Percentiles rank a stretch among this genome's conserved stretches.
These are phyloP conservation scores for Mycosphaerelloides madeirae DNA, from an alignment of 2,329 filamentous ascomycete species.

Conservation along the genomic window DNA sequence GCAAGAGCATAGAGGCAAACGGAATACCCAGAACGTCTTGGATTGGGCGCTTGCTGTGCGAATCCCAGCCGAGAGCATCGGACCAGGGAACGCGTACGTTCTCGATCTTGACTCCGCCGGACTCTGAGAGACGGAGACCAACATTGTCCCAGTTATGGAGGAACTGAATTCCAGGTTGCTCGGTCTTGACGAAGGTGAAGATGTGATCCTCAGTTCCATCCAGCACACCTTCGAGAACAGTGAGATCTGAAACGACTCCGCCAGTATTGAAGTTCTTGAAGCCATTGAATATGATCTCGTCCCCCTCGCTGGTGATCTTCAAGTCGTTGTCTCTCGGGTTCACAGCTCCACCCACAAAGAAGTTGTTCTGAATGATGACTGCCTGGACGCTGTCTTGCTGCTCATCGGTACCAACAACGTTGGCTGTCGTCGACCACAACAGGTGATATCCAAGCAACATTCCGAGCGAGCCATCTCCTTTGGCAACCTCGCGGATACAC, in stretches of 20 bases:
- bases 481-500: slow-evolving; percentile 58
- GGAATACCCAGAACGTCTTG: slow-evolving; percentile 49
- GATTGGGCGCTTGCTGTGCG: slow-evolving; percentile 47
- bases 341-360: slow-evolving; percentile 60
- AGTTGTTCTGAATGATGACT: slow-evolving; percentile 59
- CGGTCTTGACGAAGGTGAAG: slow-evolving; percentile 57
- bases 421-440: slow-evolving; percentile 59
- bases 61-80: slow-evolving; percentile 60
- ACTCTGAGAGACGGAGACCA: slow-evolving; percentile 60
- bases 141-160: slow-evolving; percentile 61
- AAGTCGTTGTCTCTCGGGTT: slow-evolving; percentile 62
- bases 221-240: slow-evolving; percentile 60
- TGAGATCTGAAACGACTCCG: slow-evolving; percentile 61
- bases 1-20: slow-evolving; percentile 55
- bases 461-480: slow-evolving; percentile 60
- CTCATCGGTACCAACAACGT: slow-evolving; percentile 56
- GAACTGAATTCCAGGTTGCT: slow-evolving; percentile 55
- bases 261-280: slow-evolving; percentile 65
- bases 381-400: slow-evolving; percentile 56
- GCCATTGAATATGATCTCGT: slow-evolving; percentile 56
- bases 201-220: slow-evolving; percentile 57
- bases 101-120: slow-evolving; percentile 57
- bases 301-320: slow-evolving; percentile 51
- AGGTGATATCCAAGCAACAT: slow-evolving; percentile 64
- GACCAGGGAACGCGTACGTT: slow-evolving; percentile 55